Percentiles rank a stretch among this genome's conserved stretches.
phyloP scores from a whole-genome alignment of 345 rosid genomes.

The Fremontodendron californicum region DNA sequence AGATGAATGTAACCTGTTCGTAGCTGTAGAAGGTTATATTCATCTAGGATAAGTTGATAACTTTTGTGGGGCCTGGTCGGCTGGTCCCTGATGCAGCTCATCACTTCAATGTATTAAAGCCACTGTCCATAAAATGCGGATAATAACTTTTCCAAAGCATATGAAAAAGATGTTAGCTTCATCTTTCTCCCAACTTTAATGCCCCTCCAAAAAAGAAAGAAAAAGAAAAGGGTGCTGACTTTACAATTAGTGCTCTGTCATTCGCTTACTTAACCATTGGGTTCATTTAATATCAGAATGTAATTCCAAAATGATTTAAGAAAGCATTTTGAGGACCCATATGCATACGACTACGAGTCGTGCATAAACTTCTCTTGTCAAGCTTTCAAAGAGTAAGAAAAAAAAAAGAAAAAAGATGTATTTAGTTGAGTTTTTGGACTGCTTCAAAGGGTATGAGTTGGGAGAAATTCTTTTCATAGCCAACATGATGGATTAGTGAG shows the following conservation, averaged over 20 bases:
- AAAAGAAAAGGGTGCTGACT: neutral
- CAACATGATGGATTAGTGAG: neutral
- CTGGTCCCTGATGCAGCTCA: neutral
- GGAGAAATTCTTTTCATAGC: neutral
- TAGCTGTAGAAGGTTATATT: neutral
- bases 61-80: neutral
- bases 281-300: neutral
- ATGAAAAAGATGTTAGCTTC: neutral
- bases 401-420: neutral
- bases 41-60: neutral
- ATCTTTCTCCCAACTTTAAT: neutral
- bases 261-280: neutral
- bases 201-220: neutral
- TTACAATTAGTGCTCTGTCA: neutral
- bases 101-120: neutral
- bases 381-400: neutral
- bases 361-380: neutral
- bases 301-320: neutral
- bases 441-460: constrained; percentile 7
- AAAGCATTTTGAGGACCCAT: neutral
- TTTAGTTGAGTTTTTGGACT: neutral
- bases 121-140: neutral
- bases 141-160: neutral
- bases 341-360: neutral
- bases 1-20: neutral